Conservation (phyloP, 2,329 filamentous ascomycete species). For the Fusarium haematococcum region DNA sequence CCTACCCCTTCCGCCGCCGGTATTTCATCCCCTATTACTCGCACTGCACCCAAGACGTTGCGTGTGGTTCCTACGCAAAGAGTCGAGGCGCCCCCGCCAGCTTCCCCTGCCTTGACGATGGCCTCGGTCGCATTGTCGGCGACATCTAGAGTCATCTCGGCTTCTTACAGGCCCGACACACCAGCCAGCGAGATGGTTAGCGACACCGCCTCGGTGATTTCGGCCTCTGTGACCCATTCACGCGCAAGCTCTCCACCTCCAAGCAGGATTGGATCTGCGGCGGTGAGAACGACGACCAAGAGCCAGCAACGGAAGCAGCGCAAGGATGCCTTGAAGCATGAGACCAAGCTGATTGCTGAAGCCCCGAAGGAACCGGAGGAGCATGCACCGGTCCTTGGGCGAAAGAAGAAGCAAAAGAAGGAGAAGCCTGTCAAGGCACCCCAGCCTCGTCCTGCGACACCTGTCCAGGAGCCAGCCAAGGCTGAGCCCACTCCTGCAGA, state of each 20-base stretch:
- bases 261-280: conserved; percentile 73
- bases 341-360: conserved; percentile 66
- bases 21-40: conserved; percentile 62
- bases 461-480: conserved; percentile 25
- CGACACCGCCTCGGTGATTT: conserved; percentile 81
- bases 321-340: conserved; percentile 74
- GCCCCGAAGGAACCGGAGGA: conserved; percentile 66
- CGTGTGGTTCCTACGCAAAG: conserved; percentile 77
- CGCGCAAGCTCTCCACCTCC: conserved; percentile 79
- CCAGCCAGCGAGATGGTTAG: conserved; percentile 80
- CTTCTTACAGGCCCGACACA: conserved; percentile 72
- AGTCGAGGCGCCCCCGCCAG: conserved; percentile 63
- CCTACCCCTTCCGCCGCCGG: conserved; percentile 59
- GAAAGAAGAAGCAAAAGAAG: conserved; percentile 90
- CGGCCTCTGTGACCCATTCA: conserved; percentile 74
- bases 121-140: conserved; percentile 47
- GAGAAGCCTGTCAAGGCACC: conserved; percentile 60
- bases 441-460: conserved; percentile 17
- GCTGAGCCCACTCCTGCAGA: conserved; percentile 18
- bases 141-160: conserved; percentile 47
- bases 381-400: conserved; percentile 78
- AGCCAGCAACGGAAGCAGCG: conserved; percentile 83
- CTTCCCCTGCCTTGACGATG: conserved; percentile 47
- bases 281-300: conserved; percentile 78
- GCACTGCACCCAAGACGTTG: conserved; percentile 72